phyloP scores from a whole-genome alignment of 148 eudicot genomes.

The Vaccinium darrowii region DNA sequence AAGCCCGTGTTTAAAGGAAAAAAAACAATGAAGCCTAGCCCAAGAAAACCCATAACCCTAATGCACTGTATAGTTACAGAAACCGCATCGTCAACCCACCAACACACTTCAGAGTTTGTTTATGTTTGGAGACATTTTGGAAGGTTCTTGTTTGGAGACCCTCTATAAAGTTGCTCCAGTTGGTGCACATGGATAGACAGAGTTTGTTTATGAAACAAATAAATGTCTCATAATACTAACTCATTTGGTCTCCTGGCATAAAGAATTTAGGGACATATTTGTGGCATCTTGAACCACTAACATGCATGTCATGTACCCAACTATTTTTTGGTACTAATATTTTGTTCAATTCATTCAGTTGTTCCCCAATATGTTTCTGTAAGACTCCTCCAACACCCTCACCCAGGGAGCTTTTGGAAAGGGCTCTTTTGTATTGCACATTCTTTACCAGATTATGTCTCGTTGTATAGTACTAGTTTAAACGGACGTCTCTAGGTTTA shows the following conservation, averaged over 20 bases:
- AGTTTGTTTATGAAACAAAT: background rate
- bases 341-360: too few species aligned
- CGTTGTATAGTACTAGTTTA: background rate
- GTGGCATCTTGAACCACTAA: background rate
- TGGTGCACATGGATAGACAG: background rate
- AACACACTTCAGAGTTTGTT: too few species aligned
- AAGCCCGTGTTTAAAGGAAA: too few species aligned
- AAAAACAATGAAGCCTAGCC: too few species aligned
- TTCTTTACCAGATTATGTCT: too few species aligned
- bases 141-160: background rate
- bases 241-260: background rate
- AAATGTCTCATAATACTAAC: background rate
- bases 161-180: background rate
- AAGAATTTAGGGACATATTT: background rate
- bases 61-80: too few species aligned
- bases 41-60: too few species aligned
- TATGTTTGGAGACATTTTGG: background rate
- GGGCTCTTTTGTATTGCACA: background rate
- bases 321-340: background rate
- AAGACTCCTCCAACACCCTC: background rate
- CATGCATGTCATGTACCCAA: background rate
- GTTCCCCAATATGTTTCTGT: background rate
- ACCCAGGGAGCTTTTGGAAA: background rate
- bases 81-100: background rate
- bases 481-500: background rate